Percentiles rank a stretch among this genome's conserved stretches.
Conservation (phyloP, 805 yeast species). For the Komagataella pastoris region DNA sequence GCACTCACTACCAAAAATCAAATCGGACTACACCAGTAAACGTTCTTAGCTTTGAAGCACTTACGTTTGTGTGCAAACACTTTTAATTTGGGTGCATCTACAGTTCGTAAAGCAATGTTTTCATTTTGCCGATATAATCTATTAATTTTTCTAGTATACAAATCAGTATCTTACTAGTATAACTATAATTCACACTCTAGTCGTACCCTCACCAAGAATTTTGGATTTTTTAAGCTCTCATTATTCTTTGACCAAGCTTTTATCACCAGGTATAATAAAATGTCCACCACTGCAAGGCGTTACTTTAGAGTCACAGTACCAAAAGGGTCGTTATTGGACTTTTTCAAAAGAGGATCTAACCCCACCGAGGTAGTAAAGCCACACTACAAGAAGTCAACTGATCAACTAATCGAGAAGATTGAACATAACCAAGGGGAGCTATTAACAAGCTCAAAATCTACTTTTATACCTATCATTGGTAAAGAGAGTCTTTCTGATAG, state of each 20-base stretch:
- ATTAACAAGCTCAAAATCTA: neutral
- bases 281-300: neutral
- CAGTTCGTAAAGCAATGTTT: neutral
- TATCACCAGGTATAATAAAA: no score
- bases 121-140: neutral
- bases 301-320: neutral
- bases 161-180: no score
- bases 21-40: neutral
- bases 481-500: slow-evolving; percentile 14
- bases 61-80: neutral
- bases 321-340: neutral
- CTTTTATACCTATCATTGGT: slow-evolving; percentile 16
- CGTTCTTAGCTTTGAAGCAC: neutral
- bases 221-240: neutral
- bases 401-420: slow-evolving; percentile 9
- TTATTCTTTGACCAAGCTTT: no score
- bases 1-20: neutral
- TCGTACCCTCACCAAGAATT: neutral
- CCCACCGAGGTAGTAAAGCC: neutral
- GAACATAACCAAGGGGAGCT: neutral
- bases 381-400: slow-evolving; percentile 6
- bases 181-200: neutral
- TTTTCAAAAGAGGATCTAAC: neutral
- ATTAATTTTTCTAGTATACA: no score
- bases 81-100: neutral